A percentile compares a stretch with the other conserved stretches of the same genome.
Conservation (phyloP, 139 green algal species). For the Chlamydomonas schloesseri region DNA sequence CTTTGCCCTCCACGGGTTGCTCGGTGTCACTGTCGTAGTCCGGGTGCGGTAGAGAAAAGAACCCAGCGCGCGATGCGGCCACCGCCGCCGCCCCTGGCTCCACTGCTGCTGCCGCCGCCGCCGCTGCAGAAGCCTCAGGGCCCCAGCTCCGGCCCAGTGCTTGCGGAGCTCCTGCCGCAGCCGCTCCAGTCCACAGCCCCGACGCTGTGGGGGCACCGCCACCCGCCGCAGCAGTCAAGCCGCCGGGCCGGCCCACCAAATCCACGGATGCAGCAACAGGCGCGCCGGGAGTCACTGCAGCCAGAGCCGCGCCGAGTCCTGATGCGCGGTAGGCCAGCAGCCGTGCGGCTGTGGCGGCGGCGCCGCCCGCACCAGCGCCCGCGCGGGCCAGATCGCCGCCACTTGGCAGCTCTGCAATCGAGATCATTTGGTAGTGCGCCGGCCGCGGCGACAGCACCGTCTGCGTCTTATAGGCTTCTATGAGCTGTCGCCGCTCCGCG, state of each 20-base stretch:
- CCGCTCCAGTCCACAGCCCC: too few species aligned
- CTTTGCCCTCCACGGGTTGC: too few species aligned
- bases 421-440: not conserved
- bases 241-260: not conserved
- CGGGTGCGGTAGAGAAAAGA: not conserved
- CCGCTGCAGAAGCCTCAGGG: not conserved
- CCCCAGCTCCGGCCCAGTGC: not conserved
- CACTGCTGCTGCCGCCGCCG: too few species aligned
- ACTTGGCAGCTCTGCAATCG: not conserved
- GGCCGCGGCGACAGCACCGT: slow-evolving; percentile 23
- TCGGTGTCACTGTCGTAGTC: not conserved
- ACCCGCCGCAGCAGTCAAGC: not conserved
- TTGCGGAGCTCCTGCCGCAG: too few species aligned
- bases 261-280: too few species aligned
- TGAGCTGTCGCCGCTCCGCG: not conserved
- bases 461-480: slow-evolving; percentile 41
- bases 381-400: not conserved
- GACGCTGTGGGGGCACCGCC: too few species aligned
- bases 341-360: too few species aligned
- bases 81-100: not conserved
- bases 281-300: too few species aligned
- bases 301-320: too few species aligned
- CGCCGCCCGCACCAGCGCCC: not conserved
- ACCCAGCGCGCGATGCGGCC: not conserved
- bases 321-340: too few species aligned